phyloP scores from a whole-genome alignment of 495 filamentous ascomycete species.

The Podospora australis region DNA sequence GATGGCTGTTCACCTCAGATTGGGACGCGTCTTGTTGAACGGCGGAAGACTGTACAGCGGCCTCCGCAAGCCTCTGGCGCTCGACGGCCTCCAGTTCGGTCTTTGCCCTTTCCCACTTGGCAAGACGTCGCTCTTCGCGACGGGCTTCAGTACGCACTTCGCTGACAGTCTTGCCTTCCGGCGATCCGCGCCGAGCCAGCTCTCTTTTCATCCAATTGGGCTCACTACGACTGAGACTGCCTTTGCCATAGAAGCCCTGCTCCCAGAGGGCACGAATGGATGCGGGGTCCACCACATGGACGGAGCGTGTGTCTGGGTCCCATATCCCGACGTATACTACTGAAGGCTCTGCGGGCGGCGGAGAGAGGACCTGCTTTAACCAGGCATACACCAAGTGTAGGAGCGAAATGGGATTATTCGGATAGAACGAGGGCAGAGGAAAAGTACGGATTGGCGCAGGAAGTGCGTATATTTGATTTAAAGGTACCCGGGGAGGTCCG shows the following conservation, averaged over 20 bases:
- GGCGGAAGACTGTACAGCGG: conserved; percentile 13
- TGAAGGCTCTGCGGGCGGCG: conserved; percentile 59
- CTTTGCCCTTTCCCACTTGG: conserved; percentile 86
- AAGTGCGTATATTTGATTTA: conserved; percentile 67
- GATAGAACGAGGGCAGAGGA: conserved; percentile 79
- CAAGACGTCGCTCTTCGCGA: conserved; percentile 69
- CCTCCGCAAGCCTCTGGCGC: conserved; percentile 58
- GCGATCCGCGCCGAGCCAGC: conserved; percentile 59
- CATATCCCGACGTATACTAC: conserved; percentile 65
- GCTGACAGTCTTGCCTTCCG: conserved; percentile 48
- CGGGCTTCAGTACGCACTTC: conserved; percentile 73
- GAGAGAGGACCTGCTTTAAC: conserved; percentile 62
- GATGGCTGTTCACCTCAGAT: neutral
- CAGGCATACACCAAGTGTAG: conserved; percentile 71
- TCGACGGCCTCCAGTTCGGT: conserved; percentile 75
- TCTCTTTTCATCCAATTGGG: conserved; percentile 86
- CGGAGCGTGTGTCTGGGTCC: conserved; percentile 68
- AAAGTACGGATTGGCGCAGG: conserved; percentile 72
- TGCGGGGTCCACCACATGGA: conserved; percentile 73
- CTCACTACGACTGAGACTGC: conserved; percentile 84
- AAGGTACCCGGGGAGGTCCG: conserved; percentile 29
- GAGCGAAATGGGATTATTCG: conserved; percentile 85
- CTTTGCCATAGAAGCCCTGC: conserved; percentile 93
- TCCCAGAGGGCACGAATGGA: conserved; percentile 83
- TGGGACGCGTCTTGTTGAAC: neutral